Conservation (phyloP, 495 filamentous ascomycete genomes). For the Annulohypoxylon stygium region DNA sequence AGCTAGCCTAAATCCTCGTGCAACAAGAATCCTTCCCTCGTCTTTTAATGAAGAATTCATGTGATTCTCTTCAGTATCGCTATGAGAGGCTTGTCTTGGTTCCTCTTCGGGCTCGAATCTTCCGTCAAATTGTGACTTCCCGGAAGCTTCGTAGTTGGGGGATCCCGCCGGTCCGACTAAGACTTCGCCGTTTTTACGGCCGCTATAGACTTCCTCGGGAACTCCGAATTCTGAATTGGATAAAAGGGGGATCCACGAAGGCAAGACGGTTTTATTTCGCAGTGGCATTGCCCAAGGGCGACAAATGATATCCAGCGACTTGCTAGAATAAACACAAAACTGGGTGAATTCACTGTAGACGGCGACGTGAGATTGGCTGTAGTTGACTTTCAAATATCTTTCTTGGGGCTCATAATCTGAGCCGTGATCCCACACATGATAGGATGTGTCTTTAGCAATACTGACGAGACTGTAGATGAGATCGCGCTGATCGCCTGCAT, state of each 20-base stretch:
- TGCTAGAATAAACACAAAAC: neutral
- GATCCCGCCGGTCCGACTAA: neutral
- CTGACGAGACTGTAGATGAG: neutral
- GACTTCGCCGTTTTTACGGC: neutral
- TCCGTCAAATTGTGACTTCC: neutral
- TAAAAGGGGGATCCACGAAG: neutral
- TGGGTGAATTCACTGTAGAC: neutral
- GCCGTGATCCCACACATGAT: neutral
- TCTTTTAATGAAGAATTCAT: neutral
- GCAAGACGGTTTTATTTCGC: neutral
- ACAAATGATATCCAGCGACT: neutral
- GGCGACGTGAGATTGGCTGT: neutral
- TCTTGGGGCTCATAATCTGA: neutral
- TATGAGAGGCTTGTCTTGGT: neutral
- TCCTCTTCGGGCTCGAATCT: neutral
- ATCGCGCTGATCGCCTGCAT: neutral
- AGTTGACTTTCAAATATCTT: neutral
- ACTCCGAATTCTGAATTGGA: neutral
- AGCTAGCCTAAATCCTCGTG: neutral
- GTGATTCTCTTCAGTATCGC: neutral
- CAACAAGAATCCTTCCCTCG: neutral
- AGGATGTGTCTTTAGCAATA: neutral
- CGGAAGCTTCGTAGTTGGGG: neutral
- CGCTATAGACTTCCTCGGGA: neutral
- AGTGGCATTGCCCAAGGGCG: neutral